These are phyloP conservation scores for Saccharomycopsis schoenii DNA, from an alignment of 805 yeast species.

Conservation along the genomic window DNA sequence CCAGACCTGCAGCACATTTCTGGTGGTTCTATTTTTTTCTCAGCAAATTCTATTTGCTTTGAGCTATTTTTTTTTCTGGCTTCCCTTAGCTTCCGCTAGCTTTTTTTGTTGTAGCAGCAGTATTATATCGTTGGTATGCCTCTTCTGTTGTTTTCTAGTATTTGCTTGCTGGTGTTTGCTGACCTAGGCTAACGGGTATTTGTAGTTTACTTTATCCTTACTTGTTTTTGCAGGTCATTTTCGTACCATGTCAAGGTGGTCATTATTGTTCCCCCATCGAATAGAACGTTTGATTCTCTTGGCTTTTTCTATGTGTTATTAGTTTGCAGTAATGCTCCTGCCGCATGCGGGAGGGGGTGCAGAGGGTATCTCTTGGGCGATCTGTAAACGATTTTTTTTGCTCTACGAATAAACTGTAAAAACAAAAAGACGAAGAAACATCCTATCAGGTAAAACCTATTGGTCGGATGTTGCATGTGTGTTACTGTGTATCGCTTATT, in stretches of 20 bases:
- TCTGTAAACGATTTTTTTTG: neutral
- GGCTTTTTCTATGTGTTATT: neutral
- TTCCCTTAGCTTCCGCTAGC: neutral
- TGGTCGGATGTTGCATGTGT: neutral
- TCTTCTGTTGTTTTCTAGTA: too few species aligned
- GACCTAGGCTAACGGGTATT: too few species aligned
- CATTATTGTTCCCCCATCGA: neutral
- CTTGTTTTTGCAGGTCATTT: neutral
- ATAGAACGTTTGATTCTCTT: neutral
- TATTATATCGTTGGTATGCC: too few species aligned
- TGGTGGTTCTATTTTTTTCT: neutral
- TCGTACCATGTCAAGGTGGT: neutral
- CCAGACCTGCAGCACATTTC: neutral
- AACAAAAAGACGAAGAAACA: neutral
- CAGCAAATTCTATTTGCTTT: neutral
- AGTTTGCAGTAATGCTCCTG: neutral
- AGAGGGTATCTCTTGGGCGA: conserved; percentile 1
- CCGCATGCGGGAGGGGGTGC: neutral
- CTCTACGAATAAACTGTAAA: neutral
- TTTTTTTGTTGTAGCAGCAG: neutral
- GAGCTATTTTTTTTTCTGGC: neutral
- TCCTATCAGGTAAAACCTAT: neutral
- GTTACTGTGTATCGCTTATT: too few species aligned
- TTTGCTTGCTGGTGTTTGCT: too few species aligned
- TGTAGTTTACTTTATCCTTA: neutral